Base-by-base conservation (phyloP, 371 early-diverging fungal species). In the Lichtheimia hyalospora region DNA sequence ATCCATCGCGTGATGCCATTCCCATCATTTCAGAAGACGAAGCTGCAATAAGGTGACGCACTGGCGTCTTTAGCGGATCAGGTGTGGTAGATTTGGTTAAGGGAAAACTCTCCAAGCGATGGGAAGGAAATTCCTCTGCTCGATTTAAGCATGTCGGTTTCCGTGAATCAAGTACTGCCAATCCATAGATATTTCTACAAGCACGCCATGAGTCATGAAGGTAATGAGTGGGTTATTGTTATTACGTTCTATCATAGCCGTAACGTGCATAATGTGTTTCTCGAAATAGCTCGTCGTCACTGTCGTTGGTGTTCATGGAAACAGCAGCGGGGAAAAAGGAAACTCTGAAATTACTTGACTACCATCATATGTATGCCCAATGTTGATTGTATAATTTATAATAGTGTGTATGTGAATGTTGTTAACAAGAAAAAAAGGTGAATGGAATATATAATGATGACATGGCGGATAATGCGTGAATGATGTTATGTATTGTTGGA, bases 241-340 rank as follows among this genome's bases (percentile, higher is more conserved):
- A 54, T 70, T 75, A 77, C 81, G 81, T 81, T 67, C 81, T 57
- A 49, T 75, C 81, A 49, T 62, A 67, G 0, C 74, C 75, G 52
- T 70, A 77, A n/a, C 81, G 68, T 48, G 80, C 74, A 62, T 76
- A 79, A 41, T 79, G 80, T 0, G 77, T 79, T 61, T 79, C 80
- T 39, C 66, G 66, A 56, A 76, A 79, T 10, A 79, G 49, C 24
- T 52, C 50, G 20, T 54, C 62, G 25, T 61, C 62, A 5, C 50
- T 58, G 42, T 15, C 46, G 21, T 46, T n/a, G n/a, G n/a, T 21
- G 5, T 46, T 46, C 46, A 46, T 46, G 6, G 14, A 5, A 8
- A 34, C 8, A 34, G 34, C 27, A 34, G 34, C 34, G 34, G 34
- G 34, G 34, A 8, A 34, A 34, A 34, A 34, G 34, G 34, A 34